phyloP scores from a whole-genome alignment of 768 basidiomycete genomes.

The Sporobolomyces roseus region DNA sequence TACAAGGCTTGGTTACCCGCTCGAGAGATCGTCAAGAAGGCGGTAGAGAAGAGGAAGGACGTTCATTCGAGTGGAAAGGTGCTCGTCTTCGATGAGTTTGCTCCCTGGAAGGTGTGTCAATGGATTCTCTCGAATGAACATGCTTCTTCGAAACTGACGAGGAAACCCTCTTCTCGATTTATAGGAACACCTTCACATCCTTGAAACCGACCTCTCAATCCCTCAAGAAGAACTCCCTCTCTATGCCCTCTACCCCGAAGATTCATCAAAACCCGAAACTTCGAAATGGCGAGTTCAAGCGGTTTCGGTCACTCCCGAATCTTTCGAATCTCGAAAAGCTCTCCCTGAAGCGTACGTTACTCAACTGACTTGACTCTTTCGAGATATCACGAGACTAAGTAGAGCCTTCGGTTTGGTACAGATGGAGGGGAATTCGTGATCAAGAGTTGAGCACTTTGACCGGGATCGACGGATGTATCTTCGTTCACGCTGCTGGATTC shows the following conservation, averaged over 20 bases:
- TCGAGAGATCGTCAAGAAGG: conserved; percentile 65
- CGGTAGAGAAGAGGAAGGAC: conserved; percentile 57
- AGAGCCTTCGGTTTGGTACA: conserved; percentile 13
- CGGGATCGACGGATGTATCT: conserved; percentile 78
- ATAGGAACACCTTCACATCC: conserved; percentile 86
- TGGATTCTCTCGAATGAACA: background rate
- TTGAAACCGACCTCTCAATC: conserved; percentile 62
- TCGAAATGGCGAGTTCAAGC: conserved; percentile 83
- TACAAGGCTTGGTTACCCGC: conserved; percentile 89
- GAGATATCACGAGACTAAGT: too few species aligned
- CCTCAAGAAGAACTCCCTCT: conserved; percentile 59
- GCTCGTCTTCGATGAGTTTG: conserved; percentile 70
- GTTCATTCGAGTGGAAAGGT: conserved; percentile 72
- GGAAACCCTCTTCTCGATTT: too few species aligned
- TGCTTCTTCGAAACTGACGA: too few species aligned
- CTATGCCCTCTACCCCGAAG: conserved; percentile 88
- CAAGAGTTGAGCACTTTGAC: conserved; percentile 67
- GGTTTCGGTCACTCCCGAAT: conserved; percentile 72
- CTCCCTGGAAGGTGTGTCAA: conserved; percentile 75
- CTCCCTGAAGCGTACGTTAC: conserved; percentile 65
- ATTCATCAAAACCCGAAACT: conserved; percentile 51
- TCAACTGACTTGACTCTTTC: too few species aligned
- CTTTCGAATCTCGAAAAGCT: conserved; percentile 85
- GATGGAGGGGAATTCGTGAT: conserved; percentile 88
- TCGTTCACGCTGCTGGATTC: conserved; percentile 93